Percentiles rank a stretch among this genome's conserved stretches.
Evolutionary conservation across 2,329 filamentous ascomycete genomes (phyloP).

Genomic region (Penicillium sp.): DNA sequence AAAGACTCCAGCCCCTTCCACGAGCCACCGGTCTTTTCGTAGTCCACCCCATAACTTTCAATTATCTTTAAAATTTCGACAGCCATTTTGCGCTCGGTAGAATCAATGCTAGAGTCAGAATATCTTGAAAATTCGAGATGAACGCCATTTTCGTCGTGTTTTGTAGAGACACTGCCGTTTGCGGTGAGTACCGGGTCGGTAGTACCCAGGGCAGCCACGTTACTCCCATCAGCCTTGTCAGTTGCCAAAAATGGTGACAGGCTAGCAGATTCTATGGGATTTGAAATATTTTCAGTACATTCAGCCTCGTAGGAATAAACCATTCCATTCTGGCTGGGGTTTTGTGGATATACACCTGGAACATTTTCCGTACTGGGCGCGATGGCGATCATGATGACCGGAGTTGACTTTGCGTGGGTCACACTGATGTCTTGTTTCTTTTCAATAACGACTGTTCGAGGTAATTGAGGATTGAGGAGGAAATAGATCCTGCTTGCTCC

Average conservation of each 20-base stretch:
- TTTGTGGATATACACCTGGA: constrained; percentile 7
- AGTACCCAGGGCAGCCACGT: neutral
- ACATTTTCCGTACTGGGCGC: constrained; percentile 16
- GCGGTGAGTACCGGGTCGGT: constrained; percentile 9
- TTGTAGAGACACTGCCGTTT: constrained; percentile 19
- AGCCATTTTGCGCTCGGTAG: constrained; percentile 14
- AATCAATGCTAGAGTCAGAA: neutral
- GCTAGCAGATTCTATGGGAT: constrained; percentile 1
- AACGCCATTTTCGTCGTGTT: constrained; percentile 9
- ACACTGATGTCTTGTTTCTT: constrained; percentile 1
- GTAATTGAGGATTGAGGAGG: neutral
- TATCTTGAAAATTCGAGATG: neutral
- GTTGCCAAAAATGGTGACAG: constrained; percentile 6
- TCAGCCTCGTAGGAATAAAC: neutral
- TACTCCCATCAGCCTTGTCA: constrained; percentile 8
- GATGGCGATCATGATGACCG: constrained; percentile 24
- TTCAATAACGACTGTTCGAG: neutral
- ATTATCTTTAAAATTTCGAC: constrained; percentile 28
- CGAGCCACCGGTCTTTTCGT: constrained; percentile 26
- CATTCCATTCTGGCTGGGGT: constrained; percentile 10
- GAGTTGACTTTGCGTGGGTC: constrained; percentile 5
- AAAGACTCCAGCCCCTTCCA: constrained; percentile 34
- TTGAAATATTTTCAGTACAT: neutral
- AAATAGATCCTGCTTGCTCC: neutral
- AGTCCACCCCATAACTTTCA: constrained; percentile 33